Conservation (phyloP, 2,329 filamentous ascomycete genomes). For the Talaromyces sp. region DNA sequence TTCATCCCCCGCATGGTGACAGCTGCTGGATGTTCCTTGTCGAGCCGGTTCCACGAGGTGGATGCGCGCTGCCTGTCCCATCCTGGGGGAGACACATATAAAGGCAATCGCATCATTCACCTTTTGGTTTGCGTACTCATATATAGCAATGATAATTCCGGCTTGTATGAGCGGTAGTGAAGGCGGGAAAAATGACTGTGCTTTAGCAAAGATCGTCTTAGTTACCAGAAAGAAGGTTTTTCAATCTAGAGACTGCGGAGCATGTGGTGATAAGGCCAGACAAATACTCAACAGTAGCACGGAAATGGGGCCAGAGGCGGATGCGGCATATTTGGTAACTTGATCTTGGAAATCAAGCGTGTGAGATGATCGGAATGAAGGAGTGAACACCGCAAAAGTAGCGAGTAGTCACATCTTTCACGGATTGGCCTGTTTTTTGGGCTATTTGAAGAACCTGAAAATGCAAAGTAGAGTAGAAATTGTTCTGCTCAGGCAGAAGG, state of each 20-base stretch:
- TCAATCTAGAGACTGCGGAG: background rate
- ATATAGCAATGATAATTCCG: slow-evolving; percentile 19
- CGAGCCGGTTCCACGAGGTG: slow-evolving; percentile 3
- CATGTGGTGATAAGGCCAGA: slow-evolving; percentile 6
- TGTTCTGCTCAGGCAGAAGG: background rate
- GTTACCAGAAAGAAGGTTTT: slow-evolving; percentile 17
- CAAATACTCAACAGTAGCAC: slow-evolving; percentile 21
- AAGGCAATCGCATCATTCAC: slow-evolving; percentile 18
- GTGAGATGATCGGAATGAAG: slow-evolving; percentile 23
- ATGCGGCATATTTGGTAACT: slow-evolving; percentile 14
- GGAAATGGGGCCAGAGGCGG: slow-evolving; percentile 18
- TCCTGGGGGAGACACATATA: slow-evolving; percentile 19
- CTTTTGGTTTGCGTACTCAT: slow-evolving; percentile 20
- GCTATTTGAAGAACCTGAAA: slow-evolving; percentile 4
- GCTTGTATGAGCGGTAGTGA: slow-evolving; percentile 23
- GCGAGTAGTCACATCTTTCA: slow-evolving; percentile 21
- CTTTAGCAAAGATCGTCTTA: slow-evolving; percentile 20
- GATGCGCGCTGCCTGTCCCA: slow-evolving; percentile 19
- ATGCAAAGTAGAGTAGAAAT: slow-evolving; percentile 1
- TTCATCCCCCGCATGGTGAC: slow-evolving; percentile 15
- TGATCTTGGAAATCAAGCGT: slow-evolving; percentile 19
- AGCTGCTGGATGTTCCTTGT: background rate
- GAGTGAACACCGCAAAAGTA: slow-evolving; percentile 25
- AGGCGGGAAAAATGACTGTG: slow-evolving; percentile 15
- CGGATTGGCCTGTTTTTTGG: slow-evolving; percentile 12